Percentiles rank a stretch among this genome's conserved stretches.
Evolutionary conservation across 805 yeast species (phyloP).

Genomic region (Saturnispora dispora): DNA sequence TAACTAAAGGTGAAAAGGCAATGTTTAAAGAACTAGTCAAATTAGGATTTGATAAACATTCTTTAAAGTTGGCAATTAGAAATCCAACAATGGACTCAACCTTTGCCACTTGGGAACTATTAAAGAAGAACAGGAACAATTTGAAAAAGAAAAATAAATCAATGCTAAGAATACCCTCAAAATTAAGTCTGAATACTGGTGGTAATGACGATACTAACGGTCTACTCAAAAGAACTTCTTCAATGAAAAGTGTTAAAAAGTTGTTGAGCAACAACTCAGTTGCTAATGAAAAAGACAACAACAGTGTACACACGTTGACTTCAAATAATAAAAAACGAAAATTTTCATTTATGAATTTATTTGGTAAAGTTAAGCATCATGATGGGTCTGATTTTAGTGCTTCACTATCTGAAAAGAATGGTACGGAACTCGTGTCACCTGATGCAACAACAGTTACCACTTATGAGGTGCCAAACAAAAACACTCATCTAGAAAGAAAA

Average conservation of each 20-base stretch:
- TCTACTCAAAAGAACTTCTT: slow-evolving; percentile 3
- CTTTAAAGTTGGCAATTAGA: slow-evolving; percentile 47
- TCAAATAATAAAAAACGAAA: not conserved
- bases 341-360: not conserved
- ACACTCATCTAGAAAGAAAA: not conserved
- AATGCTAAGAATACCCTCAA: slow-evolving; percentile 26
- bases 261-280: not conserved
- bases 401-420: not conserved
- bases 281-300: not conserved
- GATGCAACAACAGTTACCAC: not conserved
- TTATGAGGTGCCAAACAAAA: not conserved
- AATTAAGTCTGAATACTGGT: slow-evolving; percentile 14
- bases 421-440: not conserved
- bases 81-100: slow-evolving; percentile 59
- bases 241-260: slow-evolving; percentile 9
- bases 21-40: slow-evolving; percentile 50
- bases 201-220: not conserved
- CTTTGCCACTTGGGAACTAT: slow-evolving; percentile 66
- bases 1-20: slow-evolving; percentile 50
- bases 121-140: slow-evolving; percentile 42
- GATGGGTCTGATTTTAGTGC: not conserved
- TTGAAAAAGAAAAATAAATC: slow-evolving; percentile 31
- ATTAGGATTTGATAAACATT: slow-evolving; percentile 55
- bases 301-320: not conserved
- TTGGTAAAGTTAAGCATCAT: not conserved